These are phyloP conservation scores for Elongisporangium undulatum DNA, from an alignment of 352 stramenopile species.

Conservation along the genomic window DNA sequence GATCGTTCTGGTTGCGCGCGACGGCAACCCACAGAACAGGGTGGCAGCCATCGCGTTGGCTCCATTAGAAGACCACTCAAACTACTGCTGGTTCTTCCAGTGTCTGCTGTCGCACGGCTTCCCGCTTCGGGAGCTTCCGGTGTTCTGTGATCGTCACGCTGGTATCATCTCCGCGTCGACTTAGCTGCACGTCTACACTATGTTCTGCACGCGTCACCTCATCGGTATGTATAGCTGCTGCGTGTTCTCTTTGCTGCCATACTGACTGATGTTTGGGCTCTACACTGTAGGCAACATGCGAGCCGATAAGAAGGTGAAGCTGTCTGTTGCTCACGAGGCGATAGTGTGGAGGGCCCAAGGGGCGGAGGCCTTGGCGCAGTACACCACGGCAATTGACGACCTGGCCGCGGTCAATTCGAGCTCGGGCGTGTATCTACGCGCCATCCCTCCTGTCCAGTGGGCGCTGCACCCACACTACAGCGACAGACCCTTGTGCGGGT, in stretches of 20 bases:
- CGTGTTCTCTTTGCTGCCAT: background rate
- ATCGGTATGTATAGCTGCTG: background rate
- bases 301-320: conserved; percentile 6
- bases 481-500: conserved; percentile 2
- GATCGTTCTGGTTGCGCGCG: conserved; percentile 14
- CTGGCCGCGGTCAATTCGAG: conserved; percentile 4
- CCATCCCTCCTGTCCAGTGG: background rate
- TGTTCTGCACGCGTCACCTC: conserved; percentile 12
- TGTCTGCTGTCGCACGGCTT: conserved; percentile 6
- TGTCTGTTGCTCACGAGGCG: conserved; percentile 7
- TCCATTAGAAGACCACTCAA: conserved; percentile 6
- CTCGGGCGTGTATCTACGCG: conserved; percentile 1
- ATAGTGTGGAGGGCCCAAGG: background rate
- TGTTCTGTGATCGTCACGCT: conserved; percentile 15
- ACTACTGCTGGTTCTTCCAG: conserved; percentile 18
- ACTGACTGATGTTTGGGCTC: background rate
- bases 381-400: background rate
- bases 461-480: conserved; percentile 10
- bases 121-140: conserved; percentile 2
- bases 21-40: conserved; percentile 17
- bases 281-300: conserved; percentile 3
- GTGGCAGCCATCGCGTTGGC: conserved; percentile 11
- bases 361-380: conserved; percentile 1
- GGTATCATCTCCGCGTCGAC: conserved; percentile 5
- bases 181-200: conserved; percentile 4